phyloP scores from a whole-genome alignment of 192 early-diverging fungal species.

The Gaertneriomyces sp. region DNA sequence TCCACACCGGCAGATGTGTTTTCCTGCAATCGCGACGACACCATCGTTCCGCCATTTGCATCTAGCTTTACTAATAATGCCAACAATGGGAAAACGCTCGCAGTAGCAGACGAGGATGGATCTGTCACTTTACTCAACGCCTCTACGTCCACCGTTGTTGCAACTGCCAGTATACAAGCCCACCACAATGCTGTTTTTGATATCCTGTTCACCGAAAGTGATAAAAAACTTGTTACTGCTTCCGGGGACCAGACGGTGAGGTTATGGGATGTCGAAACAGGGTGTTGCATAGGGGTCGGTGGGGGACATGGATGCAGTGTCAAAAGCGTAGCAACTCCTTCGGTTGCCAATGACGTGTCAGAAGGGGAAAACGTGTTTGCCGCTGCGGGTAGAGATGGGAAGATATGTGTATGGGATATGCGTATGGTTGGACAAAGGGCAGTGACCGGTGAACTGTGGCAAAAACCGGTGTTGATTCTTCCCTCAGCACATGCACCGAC shows the following conservation, averaged over 20 bases:
- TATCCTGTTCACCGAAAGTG: conserved; percentile 70
- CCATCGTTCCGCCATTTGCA: conserved; percentile 31
- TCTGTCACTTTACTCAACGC: conserved; percentile 25
- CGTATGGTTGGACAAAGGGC: conserved; percentile 52
- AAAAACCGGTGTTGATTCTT: conserved; percentile 48
- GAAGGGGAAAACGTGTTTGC: conserved; percentile 55
- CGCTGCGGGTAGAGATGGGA: conserved; percentile 69
- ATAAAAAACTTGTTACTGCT: conserved; percentile 63
- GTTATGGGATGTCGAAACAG: conserved; percentile 73
- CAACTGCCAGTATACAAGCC: conserved; percentile 22
- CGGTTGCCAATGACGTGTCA: not conserved
- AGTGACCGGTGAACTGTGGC: conserved; percentile 39
- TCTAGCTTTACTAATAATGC: conserved; percentile 42
- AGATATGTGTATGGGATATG: conserved; percentile 72
- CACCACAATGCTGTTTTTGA: conserved; percentile 84
- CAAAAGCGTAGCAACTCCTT: conserved; percentile 63
- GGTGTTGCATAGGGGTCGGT: conserved; percentile 52
- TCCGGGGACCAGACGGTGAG: conserved; percentile 71
- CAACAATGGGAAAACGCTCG: conserved; percentile 55
- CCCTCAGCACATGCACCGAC: conserved; percentile 6
- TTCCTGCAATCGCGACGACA: not conserved
- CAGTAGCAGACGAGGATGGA: conserved; percentile 68
- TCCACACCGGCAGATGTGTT: too few species aligned
- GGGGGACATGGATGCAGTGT: conserved; percentile 67
- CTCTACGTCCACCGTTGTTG: too few species aligned